Evolutionary conservation across 768 basidiomycete species (phyloP).

Genomic region (Melanogaster broomeanus): DNA sequence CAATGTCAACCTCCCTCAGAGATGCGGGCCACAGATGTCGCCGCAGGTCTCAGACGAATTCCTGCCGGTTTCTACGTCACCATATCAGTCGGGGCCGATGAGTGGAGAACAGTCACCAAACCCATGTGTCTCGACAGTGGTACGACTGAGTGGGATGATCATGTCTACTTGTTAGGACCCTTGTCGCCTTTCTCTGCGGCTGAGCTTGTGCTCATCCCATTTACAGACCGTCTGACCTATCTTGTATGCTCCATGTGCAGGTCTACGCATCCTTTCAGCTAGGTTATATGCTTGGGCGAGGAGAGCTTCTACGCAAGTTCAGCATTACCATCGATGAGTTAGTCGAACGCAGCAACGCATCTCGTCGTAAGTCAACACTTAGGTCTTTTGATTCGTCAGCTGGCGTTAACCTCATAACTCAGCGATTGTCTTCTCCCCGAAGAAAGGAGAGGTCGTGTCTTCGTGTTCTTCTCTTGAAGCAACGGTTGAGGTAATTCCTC

Average conservation of each 20-base stretch:
- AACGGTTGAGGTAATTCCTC: neutral
- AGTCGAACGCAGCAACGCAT: neutral
- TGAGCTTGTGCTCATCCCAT: neutral
- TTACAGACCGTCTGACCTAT: neutral
- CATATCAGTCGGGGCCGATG: neutral
- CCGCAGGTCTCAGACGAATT: neutral
- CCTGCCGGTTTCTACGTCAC: conserved; percentile 12
- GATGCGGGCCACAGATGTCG: conserved; percentile 9
- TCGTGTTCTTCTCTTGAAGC: neutral
- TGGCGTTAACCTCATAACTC: neutral
- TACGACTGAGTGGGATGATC: conserved; percentile 1
- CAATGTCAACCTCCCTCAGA: neutral
- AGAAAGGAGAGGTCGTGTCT: neutral
- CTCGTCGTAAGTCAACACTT: neutral
- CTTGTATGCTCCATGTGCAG: neutral
- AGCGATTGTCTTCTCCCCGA: neutral
- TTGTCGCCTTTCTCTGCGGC: neutral
- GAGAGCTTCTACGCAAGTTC: neutral
- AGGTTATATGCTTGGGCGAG: neutral
- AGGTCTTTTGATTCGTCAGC: no score
- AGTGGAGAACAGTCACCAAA: neutral
- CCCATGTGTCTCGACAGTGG: neutral
- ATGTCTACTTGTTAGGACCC: neutral
- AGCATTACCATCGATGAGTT: neutral
- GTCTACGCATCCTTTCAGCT: conserved; percentile 1